Base-by-base conservation (phyloP, 1,284 basidiomycete genomes). In the Pseudozyma sp. region DNA sequence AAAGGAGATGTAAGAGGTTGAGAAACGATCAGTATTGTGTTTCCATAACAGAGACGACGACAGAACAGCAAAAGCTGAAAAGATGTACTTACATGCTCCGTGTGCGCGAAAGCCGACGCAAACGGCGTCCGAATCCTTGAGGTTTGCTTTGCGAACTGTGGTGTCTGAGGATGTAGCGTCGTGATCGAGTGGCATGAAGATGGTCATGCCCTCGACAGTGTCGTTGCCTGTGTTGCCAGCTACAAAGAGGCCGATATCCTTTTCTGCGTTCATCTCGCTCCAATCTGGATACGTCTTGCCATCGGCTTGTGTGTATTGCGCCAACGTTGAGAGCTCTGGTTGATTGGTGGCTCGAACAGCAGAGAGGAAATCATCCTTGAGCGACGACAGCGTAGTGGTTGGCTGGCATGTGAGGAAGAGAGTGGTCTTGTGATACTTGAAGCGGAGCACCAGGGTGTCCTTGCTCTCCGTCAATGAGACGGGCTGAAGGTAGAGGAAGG, bases 381-480 rank as follows among this genome's bases (percentile, higher is more conserved):
- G 59, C 38, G 56, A 49, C 3, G 59, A 48, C 1, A 75, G 43
- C 11, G 56, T 9, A 11, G 68, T 62, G 5, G 59, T 52, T 9
- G 68, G 72, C n/a, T 56, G 59, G 43, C 67, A 70, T 42, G 72
- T 43, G 12, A 75, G 18, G 43, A 75, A 75, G 43, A 75, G 59
- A 10, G 72, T 75, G 4, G 63, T 61, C 48, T 70, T 75, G 63
- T 70, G 64, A 42, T 70, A 75, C 38, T 75, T 75, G 52, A 75
- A 50, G 16, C 72, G 72, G 18, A 75, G 43, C 53, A 70, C 64
- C n/a, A 64, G 52, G 12, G 68, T 53, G 39, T 75, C 72, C 54
- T 75, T 75, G 52, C 35, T 51, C 25, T 70, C 59, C 21, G 59
- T 52, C 12, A 69, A 52, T 2, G 63, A 71, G 42, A 43, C 63